Evolutionary conservation across 345 rosid genomes (phyloP), one percentile per base, ranked within the genome.

Genomic region (Eutrema japonicum): DNA sequence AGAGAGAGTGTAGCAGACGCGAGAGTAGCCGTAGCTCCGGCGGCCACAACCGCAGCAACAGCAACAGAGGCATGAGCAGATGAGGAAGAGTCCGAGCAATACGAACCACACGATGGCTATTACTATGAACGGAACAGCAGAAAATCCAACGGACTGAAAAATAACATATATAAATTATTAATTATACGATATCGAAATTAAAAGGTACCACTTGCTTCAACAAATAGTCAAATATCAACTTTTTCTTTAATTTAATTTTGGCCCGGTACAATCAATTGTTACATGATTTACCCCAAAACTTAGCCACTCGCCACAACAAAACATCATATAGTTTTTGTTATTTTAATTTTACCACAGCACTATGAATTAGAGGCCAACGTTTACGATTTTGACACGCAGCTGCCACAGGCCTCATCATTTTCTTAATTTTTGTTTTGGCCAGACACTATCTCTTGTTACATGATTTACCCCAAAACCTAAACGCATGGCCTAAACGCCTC

Each of bases 61-160:
- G 32, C 79, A 78, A 49, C 77, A 81, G 10, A 80, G 56, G 22
- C 78, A 84, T 50, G 75, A 42, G 36, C 69, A 68, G 3, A 74
- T 8, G 6, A 87, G 67, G 75, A 76, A 72, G 10, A 85, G 66
- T 16, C 87, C 89, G 14, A 82, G 65, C 36, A 85, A 49, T 52
- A 75, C 38, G 68, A 85, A 83, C 91, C 91, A 87, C 3, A 66
- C 70, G 26, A 73, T 35, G 14, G 88, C 84, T 50, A 72, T 66
- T 41, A 62, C 71, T 40, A 79, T 74, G 54, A 85, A 82, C 30
- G 89, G 87, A 33, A 77, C 84, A 7, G 87, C 85, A 13, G 83
- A 78, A 66, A 66, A 83, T 40, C 78, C 80, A 33, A 87, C 86
- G 11, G 91, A 87, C 91, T 87, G 83, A 64, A 59, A 6, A 74